A percentile compares a stretch with the other conserved stretches of the same genome.
Evolutionary conservation across 106 monocot species (phyloP).

Genomic region (Dioscorea dumetorum): DNA sequence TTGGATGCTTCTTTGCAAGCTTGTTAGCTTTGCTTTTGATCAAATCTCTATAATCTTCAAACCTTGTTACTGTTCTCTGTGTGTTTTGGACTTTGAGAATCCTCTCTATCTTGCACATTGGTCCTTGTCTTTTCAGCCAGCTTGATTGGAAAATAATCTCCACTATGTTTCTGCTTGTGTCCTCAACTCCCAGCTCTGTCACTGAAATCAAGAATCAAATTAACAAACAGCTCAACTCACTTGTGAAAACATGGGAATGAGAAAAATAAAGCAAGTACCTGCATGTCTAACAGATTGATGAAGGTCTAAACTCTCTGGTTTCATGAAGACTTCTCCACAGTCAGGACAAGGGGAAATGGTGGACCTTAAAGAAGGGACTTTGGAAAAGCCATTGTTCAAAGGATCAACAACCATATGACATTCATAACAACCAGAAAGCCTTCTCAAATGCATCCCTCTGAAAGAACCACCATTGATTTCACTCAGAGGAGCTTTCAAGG

Average conservation of each 20-base stretch:
- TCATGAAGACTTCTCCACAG: slow-evolving; percentile 81
- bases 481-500: slow-evolving; percentile 21
- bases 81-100: slow-evolving; percentile 78
- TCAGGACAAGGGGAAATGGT: slow-evolving; percentile 48
- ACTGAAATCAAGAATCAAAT: slow-evolving; percentile 26
- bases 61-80: slow-evolving; percentile 43
- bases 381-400: slow-evolving; percentile 19
- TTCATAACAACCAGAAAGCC: slow-evolving; percentile 85
- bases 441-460: slow-evolving; percentile 54
- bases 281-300: slow-evolving; percentile 73
- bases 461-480: slow-evolving; percentile 59
- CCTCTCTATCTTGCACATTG: slow-evolving; percentile 55
- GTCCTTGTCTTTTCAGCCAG: slow-evolving; percentile 64
- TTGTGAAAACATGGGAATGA: not conserved
- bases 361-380: slow-evolving; percentile 45
- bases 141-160: slow-evolving; percentile 94
- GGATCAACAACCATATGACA: slow-evolving; percentile 60
- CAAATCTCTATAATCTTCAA: slow-evolving; percentile 62
- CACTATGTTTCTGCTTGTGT: slow-evolving; percentile 81
- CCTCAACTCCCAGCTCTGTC: slow-evolving; percentile 58
- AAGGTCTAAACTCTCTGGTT: slow-evolving; percentile 66
- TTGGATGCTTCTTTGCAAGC: slow-evolving; percentile 49
- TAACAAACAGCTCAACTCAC: not conserved
- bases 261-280: slow-evolving; percentile 26
- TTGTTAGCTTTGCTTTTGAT: slow-evolving; percentile 55